Percentiles rank a stretch among this genome's conserved stretches.
Evolutionary conservation across 169 alveolate species (phyloP).

Genomic region (Perkinsus olseni): DNA sequence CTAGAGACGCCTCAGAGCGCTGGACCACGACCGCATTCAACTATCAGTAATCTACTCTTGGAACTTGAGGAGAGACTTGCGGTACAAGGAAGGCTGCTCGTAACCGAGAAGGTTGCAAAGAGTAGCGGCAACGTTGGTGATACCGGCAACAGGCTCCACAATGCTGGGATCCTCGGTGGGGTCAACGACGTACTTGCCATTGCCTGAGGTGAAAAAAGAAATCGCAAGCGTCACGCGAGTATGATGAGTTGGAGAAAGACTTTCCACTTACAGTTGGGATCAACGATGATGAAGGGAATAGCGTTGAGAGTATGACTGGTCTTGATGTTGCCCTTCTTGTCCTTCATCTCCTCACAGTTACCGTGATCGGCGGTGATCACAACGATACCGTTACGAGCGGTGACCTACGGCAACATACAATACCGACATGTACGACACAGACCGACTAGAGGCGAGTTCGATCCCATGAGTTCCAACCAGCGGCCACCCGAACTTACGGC

Average conservation of each 20-base stretch:
- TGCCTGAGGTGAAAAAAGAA: background rate
- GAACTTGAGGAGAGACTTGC: background rate
- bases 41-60: background rate
- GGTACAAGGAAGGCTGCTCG: background rate
- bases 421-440: too few species aligned
- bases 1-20: background rate
- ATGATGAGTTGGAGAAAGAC: too few species aligned
- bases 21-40: background rate
- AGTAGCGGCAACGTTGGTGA: conserved; percentile 4
- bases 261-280: background rate
- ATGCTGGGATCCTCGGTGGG: background rate
- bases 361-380: conserved; percentile 5
- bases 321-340: background rate
- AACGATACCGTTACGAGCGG: background rate
- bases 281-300: background rate
- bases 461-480: too few species aligned
- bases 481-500: too few species aligned
- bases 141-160: background rate
- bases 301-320: conserved; percentile 1
- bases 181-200: background rate
- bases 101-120: background rate
- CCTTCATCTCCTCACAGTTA: background rate
- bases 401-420: background rate
- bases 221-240: too few species aligned
- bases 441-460: too few species aligned